Percentiles rank a stretch among this genome's conserved stretches.
Conservation (phyloP, 192 early-diverging fungal genomes). For the Rhizoclosmatium sp. region DNA sequence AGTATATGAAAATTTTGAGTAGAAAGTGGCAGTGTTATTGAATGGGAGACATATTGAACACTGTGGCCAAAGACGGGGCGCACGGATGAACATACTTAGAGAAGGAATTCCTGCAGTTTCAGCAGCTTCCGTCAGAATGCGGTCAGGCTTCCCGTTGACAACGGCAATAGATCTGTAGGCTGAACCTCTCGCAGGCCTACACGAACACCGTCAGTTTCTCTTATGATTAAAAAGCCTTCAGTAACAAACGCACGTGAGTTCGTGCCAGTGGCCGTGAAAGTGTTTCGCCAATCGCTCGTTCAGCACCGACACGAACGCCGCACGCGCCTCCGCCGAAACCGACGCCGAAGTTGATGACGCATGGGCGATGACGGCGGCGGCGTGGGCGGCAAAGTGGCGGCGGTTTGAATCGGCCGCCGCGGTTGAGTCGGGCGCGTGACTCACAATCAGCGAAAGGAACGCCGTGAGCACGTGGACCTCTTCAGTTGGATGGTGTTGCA, state of each 20-base stretch:
- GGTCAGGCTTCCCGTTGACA: slow-evolving; percentile 22
- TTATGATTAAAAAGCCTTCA: neutral
- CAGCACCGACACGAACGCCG: too few species aligned
- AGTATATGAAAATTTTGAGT: neutral
- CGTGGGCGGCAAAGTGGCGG: slow-evolving; percentile 3
- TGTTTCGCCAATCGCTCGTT: neutral
- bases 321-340: neutral
- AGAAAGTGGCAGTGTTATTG: neutral
- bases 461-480: slow-evolving; percentile 1
- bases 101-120: neutral
- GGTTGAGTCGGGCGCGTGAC: too few species aligned
- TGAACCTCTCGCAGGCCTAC: slow-evolving; percentile 16
- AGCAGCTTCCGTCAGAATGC: slow-evolving; percentile 19
- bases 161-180: slow-evolving; percentile 30
- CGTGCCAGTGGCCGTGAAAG: slow-evolving; percentile 15
- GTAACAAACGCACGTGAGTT: neutral
- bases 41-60: too few species aligned
- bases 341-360: neutral
- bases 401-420: neutral
- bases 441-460: neutral
- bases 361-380: neutral
- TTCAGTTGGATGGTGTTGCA: neutral
- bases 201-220: neutral
- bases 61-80: neutral
- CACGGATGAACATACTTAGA: neutral